Evolutionary conservation across 2,329 filamentous ascomycete species (phyloP).

Genomic region (Exophiala alcalophila): DNA sequence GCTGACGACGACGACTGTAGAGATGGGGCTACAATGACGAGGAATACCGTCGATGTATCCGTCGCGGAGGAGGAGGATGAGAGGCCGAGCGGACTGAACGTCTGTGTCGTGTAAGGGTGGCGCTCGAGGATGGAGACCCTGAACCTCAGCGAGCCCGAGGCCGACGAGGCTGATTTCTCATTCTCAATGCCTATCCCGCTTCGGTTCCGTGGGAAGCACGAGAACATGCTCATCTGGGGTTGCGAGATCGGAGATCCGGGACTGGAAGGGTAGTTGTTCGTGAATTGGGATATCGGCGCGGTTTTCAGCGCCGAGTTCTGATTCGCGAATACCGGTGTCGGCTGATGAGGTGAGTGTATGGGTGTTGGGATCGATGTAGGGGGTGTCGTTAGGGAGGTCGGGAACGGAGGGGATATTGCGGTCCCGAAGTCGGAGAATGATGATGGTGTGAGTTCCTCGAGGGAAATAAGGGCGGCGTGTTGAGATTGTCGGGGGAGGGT

Average conservation of each 20-base stretch:
- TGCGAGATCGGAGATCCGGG: constrained; percentile 46
- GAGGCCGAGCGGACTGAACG: constrained; percentile 71
- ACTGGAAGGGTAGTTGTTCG: constrained; percentile 63
- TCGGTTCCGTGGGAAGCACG: constrained; percentile 68
- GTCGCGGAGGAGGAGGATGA: no score
- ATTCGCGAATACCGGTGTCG: constrained; percentile 64
- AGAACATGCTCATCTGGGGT: constrained; percentile 82
- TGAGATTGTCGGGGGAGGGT: constrained; percentile 7
- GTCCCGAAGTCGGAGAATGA: constrained; percentile 78
- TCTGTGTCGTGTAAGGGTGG: constrained; percentile 92
- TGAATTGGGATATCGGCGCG: constrained; percentile 69
- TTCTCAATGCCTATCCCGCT: constrained; percentile 21
- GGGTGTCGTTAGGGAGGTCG: constrained; percentile 49
- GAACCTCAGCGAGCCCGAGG: constrained; percentile 47
- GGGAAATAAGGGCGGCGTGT: constrained; percentile 43
- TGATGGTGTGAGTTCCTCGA: constrained; percentile 64
- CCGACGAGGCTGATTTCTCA: background rate
- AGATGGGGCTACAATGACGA: constrained; percentile 86
- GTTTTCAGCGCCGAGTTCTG: constrained; percentile 89
- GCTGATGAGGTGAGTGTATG: constrained; percentile 37
- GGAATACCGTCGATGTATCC: constrained; percentile 51
- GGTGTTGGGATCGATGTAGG: constrained; percentile 36
- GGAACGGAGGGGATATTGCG: constrained; percentile 70
- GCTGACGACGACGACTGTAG: constrained; percentile 42
- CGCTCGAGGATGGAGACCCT: constrained; percentile 74